A percentile compares a stretch with the other conserved stretches of the same genome.
These are phyloP conservation scores for Fusarium buharicum DNA, from an alignment of 2,329 filamentous ascomycete species.

Conservation along the genomic window DNA sequence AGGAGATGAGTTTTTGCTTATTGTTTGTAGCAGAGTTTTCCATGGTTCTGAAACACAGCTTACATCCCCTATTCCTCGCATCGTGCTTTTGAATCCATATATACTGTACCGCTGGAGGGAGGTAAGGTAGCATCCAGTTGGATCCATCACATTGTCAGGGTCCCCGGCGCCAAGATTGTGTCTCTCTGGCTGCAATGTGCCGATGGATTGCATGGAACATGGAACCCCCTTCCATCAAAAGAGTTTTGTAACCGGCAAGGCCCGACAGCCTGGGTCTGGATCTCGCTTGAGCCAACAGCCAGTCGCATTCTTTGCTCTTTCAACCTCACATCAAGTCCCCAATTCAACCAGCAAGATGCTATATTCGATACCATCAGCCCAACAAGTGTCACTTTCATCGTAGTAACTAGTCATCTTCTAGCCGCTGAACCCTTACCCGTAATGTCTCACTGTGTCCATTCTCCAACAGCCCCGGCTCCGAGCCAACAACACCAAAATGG, in stretches of 20 bases:
- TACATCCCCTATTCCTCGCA: constrained; percentile 14
- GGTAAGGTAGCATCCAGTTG: constrained; percentile 14
- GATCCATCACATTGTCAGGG: not conserved
- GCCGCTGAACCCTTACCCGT: constrained; percentile 3
- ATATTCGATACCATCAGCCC: not conserved
- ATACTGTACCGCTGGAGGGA: too few relatives aligned
- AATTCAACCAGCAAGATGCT: not conserved
- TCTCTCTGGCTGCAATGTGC: not conserved
- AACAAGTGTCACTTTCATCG: not conserved
- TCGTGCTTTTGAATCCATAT: not conserved
- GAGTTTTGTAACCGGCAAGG: constrained; percentile 10
- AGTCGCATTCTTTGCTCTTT: not conserved
- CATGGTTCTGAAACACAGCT: constrained; percentile 20
- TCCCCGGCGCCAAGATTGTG: constrained; percentile 13
- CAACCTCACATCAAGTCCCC: not conserved
- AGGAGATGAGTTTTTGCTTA: not conserved
- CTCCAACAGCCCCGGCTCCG: not conserved
- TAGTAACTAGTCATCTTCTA: not conserved
- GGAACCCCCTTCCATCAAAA: constrained; percentile 4
- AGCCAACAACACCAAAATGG: not conserved
- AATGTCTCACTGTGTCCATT: constrained; percentile 19
- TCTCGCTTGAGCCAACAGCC: constrained; percentile 13
- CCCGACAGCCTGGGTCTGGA: constrained; percentile 19
- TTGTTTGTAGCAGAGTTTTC: not conserved
- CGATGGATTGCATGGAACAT: constrained; percentile 11